A percentile compares a stretch with the other conserved stretches of the same genome.
These are phyloP conservation scores for Ophiosphaerella narmari DNA, from an alignment of 2,329 filamentous ascomycete species.

Conservation along the genomic window DNA sequence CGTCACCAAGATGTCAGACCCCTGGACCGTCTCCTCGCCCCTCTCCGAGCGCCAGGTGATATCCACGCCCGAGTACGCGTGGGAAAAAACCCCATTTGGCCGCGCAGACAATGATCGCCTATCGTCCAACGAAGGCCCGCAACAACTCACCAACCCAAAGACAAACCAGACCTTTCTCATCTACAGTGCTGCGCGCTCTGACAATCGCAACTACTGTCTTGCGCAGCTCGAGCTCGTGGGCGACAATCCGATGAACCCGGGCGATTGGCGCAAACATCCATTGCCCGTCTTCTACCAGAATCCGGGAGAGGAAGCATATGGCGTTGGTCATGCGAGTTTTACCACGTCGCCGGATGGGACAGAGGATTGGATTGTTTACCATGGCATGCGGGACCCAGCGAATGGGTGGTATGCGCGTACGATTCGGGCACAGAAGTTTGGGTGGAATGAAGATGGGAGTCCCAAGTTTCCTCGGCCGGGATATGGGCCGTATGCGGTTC, in stretches of 20 bases:
- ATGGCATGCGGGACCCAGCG: conserved; percentile 56
- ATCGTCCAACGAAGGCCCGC: conserved; percentile 56
- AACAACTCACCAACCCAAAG: conserved; percentile 54
- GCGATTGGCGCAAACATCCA: conserved; percentile 56
- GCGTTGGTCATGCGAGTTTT: conserved; percentile 58
- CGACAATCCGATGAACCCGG: conserved; percentile 54
- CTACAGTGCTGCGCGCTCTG: conserved; percentile 55
- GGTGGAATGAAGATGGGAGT: conserved; percentile 54
- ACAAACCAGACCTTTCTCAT: conserved; percentile 57
- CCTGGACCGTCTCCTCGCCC: conserved; percentile 53
- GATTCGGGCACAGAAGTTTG: conserved; percentile 56
- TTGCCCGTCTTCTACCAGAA: conserved; percentile 56
- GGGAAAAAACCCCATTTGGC: conserved; percentile 59
- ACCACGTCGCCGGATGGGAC: conserved; percentile 53
- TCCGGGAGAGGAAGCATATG: conserved; percentile 50
- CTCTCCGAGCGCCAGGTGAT: conserved; percentile 55
- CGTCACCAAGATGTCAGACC: conserved; percentile 56
- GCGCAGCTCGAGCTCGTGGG: conserved; percentile 57
- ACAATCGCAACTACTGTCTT: conserved; percentile 60
- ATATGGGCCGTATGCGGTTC: conserved; percentile 52
- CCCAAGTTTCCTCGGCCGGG: conserved; percentile 56
- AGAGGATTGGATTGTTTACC: conserved; percentile 60
- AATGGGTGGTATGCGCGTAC: conserved; percentile 54
- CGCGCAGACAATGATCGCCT: conserved; percentile 53
- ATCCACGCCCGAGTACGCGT: conserved; percentile 53